Conservation (phyloP, 2,329 filamentous ascomycete genomes). For the Ascomycota sp. region DNA sequence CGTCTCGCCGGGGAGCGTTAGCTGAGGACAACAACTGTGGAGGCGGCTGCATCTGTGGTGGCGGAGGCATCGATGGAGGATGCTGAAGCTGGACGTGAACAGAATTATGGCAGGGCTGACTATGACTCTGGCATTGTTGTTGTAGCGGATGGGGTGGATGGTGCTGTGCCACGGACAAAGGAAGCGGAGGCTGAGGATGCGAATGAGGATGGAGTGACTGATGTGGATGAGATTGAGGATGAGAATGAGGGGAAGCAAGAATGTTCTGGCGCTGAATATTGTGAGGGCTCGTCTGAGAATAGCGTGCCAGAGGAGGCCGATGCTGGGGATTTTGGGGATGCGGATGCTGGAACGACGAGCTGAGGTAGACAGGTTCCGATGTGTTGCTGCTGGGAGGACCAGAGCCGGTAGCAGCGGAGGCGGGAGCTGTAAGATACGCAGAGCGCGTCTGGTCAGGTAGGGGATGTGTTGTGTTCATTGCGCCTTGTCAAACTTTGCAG, state of each 20-base stretch:
- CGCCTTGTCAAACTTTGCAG: neutral
- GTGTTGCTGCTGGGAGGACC: constrained; percentile 4
- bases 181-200: constrained; percentile 3
- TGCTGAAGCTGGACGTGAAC: constrained; percentile 2
- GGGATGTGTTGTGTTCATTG: constrained; percentile 13
- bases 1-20: too few species aligned
- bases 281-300: constrained; percentile 6
- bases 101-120: constrained; percentile 1
- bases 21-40: too few species aligned
- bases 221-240: constrained; percentile 1
- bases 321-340: constrained; percentile 2
- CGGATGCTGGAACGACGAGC: neutral
- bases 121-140: neutral
- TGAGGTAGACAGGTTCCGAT: constrained; percentile 4
- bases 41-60: constrained; percentile 3
- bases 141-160: neutral
- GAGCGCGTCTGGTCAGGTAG: constrained; percentile 11
- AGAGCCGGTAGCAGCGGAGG: constrained; percentile 4
- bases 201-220: constrained; percentile 7
- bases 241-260: neutral
- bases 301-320: constrained; percentile 4
- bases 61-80: constrained; percentile 2
- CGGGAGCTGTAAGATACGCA: constrained; percentile 7
- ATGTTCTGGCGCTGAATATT: constrained; percentile 1
- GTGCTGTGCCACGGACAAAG: constrained; percentile 1